A percentile compares a stretch with the other conserved stretches of the same genome.
phyloP scores from a whole-genome alignment of 148 eudicot species.

The Rhododendron griersonianum region DNA sequence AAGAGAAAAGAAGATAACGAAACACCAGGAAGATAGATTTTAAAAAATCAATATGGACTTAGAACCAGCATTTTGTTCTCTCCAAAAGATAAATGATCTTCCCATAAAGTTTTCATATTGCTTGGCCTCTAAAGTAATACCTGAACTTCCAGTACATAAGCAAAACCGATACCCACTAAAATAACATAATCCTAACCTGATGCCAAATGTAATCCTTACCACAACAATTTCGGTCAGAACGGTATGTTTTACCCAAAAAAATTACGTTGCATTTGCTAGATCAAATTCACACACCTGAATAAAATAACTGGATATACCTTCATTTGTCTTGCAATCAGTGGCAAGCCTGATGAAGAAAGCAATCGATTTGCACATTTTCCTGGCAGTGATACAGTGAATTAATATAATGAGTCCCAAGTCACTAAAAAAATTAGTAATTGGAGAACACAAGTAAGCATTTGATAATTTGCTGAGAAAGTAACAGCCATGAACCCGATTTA shows the following conservation, averaged over 20 bases:
- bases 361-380: slow-evolving; percentile 98
- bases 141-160: neutral
- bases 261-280: neutral
- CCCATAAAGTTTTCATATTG: neutral
- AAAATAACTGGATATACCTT: slow-evolving; percentile 47
- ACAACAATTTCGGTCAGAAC: neutral
- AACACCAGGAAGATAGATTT: neutral
- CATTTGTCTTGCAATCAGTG: slow-evolving; percentile 94
- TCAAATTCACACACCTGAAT: neutral
- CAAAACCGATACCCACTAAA: neutral
- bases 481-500: neutral
- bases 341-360: slow-evolving; percentile 89
- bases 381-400: slow-evolving; percentile 19
- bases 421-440: neutral
- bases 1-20: neutral
- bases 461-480: neutral
- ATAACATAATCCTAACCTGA: neutral
- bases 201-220: neutral
- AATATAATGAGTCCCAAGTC: neutral
- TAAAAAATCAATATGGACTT: neutral
- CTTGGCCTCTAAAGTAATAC: neutral
- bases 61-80: neutral
- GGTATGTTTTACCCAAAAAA: neutral
- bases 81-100: neutral
- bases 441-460: neutral